Evolutionary conservation across 495 filamentous ascomycete species (phyloP).

Genomic region (Tuber microsphaerosporum): DNA sequence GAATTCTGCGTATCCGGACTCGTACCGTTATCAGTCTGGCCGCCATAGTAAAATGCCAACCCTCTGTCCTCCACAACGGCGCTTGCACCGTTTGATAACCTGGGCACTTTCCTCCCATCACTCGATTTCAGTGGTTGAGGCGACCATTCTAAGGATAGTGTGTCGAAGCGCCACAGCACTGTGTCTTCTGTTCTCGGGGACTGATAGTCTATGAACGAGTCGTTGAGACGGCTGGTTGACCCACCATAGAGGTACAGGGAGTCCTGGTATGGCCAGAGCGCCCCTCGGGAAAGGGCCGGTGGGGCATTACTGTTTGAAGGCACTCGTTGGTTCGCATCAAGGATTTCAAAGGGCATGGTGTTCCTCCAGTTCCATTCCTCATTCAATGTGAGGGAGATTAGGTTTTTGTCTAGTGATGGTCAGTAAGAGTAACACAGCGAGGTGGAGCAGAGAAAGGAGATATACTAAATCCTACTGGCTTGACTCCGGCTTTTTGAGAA

Average conservation of each 20-base stretch:
- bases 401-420: conserved; percentile 16
- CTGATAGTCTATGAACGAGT: conserved; percentile 12
- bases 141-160: not conserved
- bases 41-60: conserved; percentile 28
- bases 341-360: not conserved
- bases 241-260: conserved; percentile 24
- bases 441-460: not conserved
- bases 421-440: not conserved
- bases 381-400: conserved; percentile 24
- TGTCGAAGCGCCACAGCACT: conserved; percentile 24
- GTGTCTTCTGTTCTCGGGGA: conserved; percentile 14
- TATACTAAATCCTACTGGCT: conserved; percentile 24
- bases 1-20: conserved; percentile 11
- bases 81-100: conserved; percentile 20
- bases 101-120: conserved; percentile 7
- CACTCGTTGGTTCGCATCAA: conserved; percentile 4
- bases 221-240: conserved; percentile 16
- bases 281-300: conserved; percentile 20
- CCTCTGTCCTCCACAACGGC: conserved; percentile 24
- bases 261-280: conserved; percentile 24
- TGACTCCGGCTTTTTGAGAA: conserved; percentile 13
- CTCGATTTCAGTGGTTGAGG: conserved; percentile 13
- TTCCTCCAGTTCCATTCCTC: conserved; percentile 21
- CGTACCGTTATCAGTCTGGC: conserved; percentile 20
- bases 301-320: not conserved